Evolutionary conservation across 2,329 filamentous ascomycete genomes (phyloP).

Genomic region (Trichoderma sp.): DNA sequence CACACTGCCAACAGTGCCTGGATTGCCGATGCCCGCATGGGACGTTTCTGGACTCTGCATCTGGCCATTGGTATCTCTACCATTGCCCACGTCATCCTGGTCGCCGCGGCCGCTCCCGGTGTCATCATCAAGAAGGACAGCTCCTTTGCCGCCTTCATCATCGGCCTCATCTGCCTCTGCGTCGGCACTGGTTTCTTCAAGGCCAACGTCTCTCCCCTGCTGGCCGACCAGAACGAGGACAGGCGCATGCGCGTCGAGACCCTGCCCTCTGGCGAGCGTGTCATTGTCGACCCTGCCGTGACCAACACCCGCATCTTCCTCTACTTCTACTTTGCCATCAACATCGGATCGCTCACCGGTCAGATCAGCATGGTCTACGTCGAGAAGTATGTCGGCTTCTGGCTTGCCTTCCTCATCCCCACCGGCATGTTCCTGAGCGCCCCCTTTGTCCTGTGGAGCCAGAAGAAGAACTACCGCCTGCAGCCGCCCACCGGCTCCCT

Average conservation of each 20-base stretch:
- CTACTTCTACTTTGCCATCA: slow-evolving; percentile 62
- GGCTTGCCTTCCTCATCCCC: slow-evolving; percentile 69
- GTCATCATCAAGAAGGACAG: slow-evolving; percentile 61
- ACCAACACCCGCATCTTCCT: slow-evolving; percentile 71
- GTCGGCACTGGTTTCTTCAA: slow-evolving; percentile 81
- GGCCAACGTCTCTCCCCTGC: slow-evolving; percentile 72
- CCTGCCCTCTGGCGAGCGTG: slow-evolving; percentile 61
- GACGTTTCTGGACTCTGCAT: slow-evolving; percentile 73
- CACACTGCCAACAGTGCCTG: slow-evolving; percentile 43
- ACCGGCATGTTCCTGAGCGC: slow-evolving; percentile 65
- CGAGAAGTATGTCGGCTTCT: slow-evolving; percentile 77
- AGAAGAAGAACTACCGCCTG: slow-evolving; percentile 62
- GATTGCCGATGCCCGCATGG: slow-evolving; percentile 70
- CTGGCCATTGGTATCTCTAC: slow-evolving; percentile 67
- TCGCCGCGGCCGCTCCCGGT: slow-evolving; percentile 63
- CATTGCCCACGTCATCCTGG: slow-evolving; percentile 66
- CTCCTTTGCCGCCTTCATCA: slow-evolving; percentile 67
- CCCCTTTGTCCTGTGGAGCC: slow-evolving; percentile 62
- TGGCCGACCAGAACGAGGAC: slow-evolving; percentile 70
- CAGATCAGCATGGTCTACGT: slow-evolving; percentile 69
- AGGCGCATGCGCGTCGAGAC: slow-evolving; percentile 57
- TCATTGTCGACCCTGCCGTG: slow-evolving; percentile 70
- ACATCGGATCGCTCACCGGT: slow-evolving; percentile 61
- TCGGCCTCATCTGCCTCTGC: slow-evolving; percentile 59
- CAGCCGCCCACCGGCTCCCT: slow-evolving; percentile 72